These are phyloP conservation scores for Atkinsonella texensis DNA, from an alignment of 2,329 filamentous ascomycete genomes.

Conservation along the genomic window DNA sequence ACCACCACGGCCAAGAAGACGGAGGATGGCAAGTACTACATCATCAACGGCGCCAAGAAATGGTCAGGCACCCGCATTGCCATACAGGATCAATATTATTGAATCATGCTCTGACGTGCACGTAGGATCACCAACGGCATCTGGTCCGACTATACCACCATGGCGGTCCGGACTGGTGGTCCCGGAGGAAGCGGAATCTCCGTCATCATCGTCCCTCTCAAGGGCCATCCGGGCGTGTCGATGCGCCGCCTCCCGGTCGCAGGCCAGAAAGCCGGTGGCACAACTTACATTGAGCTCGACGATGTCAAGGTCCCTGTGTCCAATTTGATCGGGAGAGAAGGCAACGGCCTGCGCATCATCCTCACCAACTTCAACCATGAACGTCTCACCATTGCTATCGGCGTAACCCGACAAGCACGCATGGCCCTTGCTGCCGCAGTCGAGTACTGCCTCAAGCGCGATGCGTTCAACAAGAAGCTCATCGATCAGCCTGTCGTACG, in stretches of 20 bases:
- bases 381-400: slow-evolving; percentile 43
- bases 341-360: slow-evolving; percentile 42
- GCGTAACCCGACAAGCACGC: slow-evolving; percentile 44
- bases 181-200: slow-evolving; percentile 41
- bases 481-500: slow-evolving; percentile 47
- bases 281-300: slow-evolving; percentile 43
- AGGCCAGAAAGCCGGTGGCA: slow-evolving; percentile 51
- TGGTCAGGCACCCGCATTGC: slow-evolving; percentile 27
- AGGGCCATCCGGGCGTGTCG: slow-evolving; percentile 36
- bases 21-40: slow-evolving; percentile 36
- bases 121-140: slow-evolving; percentile 44
- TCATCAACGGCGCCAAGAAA: slow-evolving; percentile 56
- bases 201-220: slow-evolving; percentile 46
- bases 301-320: slow-evolving; percentile 38
- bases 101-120: not conserved
- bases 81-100: too few relatives aligned
- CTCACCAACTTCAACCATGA: slow-evolving; percentile 49
- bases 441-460: slow-evolving; percentile 35
- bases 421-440: slow-evolving; percentile 41
- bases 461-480: slow-evolving; percentile 47
- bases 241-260: slow-evolving; percentile 47
- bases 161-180: slow-evolving; percentile 48
- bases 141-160: slow-evolving; percentile 49
- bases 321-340: slow-evolving; percentile 34
- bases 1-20: slow-evolving; percentile 41